Conservation (phyloP, 306 rosid species). For the Citrullus amarus region DNA sequence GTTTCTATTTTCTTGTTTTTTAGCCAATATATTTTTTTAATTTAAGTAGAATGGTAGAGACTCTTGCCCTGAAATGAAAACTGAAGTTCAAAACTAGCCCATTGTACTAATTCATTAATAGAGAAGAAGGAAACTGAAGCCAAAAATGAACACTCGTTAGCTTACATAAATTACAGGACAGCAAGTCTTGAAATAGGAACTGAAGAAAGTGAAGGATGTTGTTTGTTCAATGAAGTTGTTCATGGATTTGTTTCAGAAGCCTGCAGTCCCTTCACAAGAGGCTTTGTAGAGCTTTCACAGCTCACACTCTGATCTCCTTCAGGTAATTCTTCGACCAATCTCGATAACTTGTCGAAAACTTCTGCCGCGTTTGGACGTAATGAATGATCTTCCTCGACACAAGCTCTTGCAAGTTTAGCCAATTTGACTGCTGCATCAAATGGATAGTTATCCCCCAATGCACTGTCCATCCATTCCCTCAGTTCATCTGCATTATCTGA, state of each 20-base stretch:
- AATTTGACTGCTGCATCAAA: constrained; percentile 49
- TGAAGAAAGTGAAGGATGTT: neutral
- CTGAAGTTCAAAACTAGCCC: neutral
- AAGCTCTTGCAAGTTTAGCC: constrained; percentile 56
- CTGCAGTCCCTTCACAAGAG: constrained; percentile 32
- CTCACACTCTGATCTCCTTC: constrained; percentile 31
- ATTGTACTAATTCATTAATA: neutral
- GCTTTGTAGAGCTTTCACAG: constrained; percentile 65
- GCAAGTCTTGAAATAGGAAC: neutral
- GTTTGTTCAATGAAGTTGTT: constrained; percentile 1
- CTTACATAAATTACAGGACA: neutral
- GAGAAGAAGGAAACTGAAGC: neutral
- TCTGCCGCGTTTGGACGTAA: constrained; percentile 61
- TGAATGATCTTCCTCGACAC: constrained; percentile 52
- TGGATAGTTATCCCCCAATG: constrained; percentile 53
- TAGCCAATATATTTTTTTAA: too few relatives aligned
- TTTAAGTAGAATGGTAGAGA: neutral
- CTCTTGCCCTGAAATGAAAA: neutral
- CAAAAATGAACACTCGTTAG: neutral
- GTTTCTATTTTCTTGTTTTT: too few relatives aligned
- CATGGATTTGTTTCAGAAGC: constrained; percentile 31
- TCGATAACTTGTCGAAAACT: constrained; percentile 48
- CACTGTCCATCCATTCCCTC: constrained; percentile 75
- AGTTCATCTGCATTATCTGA: constrained; percentile 41
- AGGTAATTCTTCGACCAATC: constrained; percentile 45